Evolutionary conservation across 2,329 filamentous ascomycete genomes (phyloP), one percentile per base, ranked within the genome.

Genomic region (Verticillium albo-atrum): DNA sequence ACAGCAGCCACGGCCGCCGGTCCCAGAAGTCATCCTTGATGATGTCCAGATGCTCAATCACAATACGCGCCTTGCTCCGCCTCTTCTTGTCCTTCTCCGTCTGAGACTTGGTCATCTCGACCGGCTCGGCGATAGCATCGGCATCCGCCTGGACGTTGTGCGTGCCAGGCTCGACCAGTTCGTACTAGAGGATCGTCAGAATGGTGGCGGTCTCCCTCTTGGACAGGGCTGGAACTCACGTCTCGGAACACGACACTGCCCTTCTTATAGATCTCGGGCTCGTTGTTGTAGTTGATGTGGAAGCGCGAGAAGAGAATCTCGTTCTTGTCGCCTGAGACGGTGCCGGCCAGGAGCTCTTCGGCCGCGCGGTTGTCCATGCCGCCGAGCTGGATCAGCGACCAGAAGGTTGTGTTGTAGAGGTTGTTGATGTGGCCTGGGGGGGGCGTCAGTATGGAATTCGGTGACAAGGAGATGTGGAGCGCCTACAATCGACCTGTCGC

Each of bases 371-470:
- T 84, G 57, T 84, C 87, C 78, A 95, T 83, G 0, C 89, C 90
- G 2, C 91, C 93, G 54, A 86, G 79, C 64, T 91, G 86, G 25
- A 98, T 89, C 68, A 99, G 79, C 1, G 89, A 81, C 95, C 95
- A 99, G 73, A 98, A 98, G 0, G 92, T 91, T 0, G 95, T 99
- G 72, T 99, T 99, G 75, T 97, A 99, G 4, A 99, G 83, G 69
- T 99, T 99, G 74, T 99, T 99, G 68, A 99, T 96, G 72, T 99
- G 95, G 65, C 91, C 91, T 94, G 61, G n/a, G n/a, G n/a, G n/a
- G n/a, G n/a, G n/a, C n/a, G n/a, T n/a, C n/a, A n/a, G n/a, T n/a
- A n/a, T n/a, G n/a, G n/a, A n/a, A n/a, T n/a, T n/a, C n/a, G n/a
- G n/a, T n/a, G n/a, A n/a, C n/a, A n/a, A n/a, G n/a, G n/a, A n/a